Percentiles rank a stretch among this genome's conserved stretches.
Conservation (phyloP, 331 rosid species). For the Spiraea crenata region DNA sequence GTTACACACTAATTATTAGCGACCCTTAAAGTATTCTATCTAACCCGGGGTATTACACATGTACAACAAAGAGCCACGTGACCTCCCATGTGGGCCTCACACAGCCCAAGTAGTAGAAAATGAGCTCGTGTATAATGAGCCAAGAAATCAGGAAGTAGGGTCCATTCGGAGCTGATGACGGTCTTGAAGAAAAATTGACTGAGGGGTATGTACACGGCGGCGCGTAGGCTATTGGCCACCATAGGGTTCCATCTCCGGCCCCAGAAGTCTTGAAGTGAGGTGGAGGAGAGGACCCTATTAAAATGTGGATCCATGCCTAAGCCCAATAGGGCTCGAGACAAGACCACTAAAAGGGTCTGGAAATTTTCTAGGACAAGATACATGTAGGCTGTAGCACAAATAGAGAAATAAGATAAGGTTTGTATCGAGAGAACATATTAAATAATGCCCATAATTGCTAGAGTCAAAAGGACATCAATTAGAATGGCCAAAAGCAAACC, state of each 20-base stretch:
- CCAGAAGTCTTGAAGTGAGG: constrained; percentile 79
- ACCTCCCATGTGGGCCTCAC: constrained; percentile 46
- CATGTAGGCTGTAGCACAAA: constrained; percentile 41
- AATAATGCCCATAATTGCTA: no score
- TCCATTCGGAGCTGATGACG: constrained; percentile 26
- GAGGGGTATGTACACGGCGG: constrained; percentile 38
- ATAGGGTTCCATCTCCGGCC: constrained; percentile 68
- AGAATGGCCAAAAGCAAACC: constrained; percentile 18
- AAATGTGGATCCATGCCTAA: constrained; percentile 66
- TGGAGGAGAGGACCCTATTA: constrained; percentile 49
- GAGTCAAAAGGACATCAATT: constrained; percentile 19
- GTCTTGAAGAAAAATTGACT: not conserved
- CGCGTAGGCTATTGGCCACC: constrained; percentile 41
- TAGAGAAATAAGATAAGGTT: constrained; percentile 38
- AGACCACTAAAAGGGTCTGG: constrained; percentile 12
- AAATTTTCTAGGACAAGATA: constrained; percentile 48
- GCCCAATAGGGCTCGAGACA: constrained; percentile 30
- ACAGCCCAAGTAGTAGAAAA: constrained; percentile 32
- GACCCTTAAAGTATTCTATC: no score
- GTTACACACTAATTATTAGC: no score
- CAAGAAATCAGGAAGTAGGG: constrained; percentile 39
- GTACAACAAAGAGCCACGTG: constrained; percentile 36
- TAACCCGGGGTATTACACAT: no score
- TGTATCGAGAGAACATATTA: no score
- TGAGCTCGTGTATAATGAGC: constrained; percentile 50